phyloP scores from a whole-genome alignment of 768 basidiomycete species.

The Lentinula guzmanii region DNA sequence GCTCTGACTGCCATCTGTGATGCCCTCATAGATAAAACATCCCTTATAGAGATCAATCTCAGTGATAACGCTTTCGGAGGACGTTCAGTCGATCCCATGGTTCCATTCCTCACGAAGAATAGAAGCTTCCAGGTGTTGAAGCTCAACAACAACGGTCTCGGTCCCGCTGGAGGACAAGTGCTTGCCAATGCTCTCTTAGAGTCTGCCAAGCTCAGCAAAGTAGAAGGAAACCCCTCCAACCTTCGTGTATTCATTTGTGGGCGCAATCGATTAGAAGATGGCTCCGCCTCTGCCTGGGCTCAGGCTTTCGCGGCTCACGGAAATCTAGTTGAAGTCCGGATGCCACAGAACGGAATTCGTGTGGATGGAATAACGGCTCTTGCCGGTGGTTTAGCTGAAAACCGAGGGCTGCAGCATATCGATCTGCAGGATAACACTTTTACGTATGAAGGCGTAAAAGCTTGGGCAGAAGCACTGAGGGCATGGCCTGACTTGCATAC shows the following conservation, averaged over 20 bases:
- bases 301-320: constrained; percentile 83
- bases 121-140: constrained; percentile 77
- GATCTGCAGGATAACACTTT: constrained; percentile 94
- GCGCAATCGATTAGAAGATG: constrained; percentile 92
- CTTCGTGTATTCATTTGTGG: constrained; percentile 85
- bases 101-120: constrained; percentile 81
- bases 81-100: constrained; percentile 90
- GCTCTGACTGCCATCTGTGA: constrained; percentile 87
- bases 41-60: constrained; percentile 83
- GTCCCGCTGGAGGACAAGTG: constrained; percentile 79
- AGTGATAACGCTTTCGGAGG: constrained; percentile 97
- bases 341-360: constrained; percentile 98
- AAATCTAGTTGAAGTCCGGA: constrained; percentile 75
- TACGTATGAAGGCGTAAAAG: constrained; percentile 51
- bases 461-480: constrained; percentile 59
- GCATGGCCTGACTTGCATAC: constrained; percentile 66
- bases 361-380: constrained; percentile 85
- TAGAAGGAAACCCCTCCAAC: constrained; percentile 62
- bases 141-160: constrained; percentile 96
- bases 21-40: constrained; percentile 72
- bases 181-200: constrained; percentile 80
- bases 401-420: constrained; percentile 61
- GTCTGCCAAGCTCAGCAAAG: constrained; percentile 65
- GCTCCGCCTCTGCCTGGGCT: constrained; percentile 78
- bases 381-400: constrained; percentile 66